Evolutionary conservation across 78 protist genomes (phyloP), one percentile per base, ranked within the genome.

Genomic region (Cavenderia fasciculata): DNA sequence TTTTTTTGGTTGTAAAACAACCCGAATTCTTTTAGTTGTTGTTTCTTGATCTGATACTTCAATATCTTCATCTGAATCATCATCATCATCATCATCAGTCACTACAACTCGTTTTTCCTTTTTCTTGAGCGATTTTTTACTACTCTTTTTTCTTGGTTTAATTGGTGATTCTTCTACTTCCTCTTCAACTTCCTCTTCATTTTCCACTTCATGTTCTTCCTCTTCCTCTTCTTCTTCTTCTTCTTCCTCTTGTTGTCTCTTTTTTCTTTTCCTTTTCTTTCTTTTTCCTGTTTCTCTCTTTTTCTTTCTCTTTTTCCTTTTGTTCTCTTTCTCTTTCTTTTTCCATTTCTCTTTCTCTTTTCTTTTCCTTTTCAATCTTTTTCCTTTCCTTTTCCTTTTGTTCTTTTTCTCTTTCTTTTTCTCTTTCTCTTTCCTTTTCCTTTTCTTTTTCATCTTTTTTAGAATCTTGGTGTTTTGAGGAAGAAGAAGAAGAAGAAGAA

Each of bases 101-200:
- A 38, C 72, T 3, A 34, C 8, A n/a, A n/a, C n/a, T n/a, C n/a
- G n/a, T n/a, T n/a, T n/a, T n/a, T n/a, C n/a, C n/a, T n/a, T n/a
- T n/a, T n/a, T n/a, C n/a, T n/a, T n/a, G n/a, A n/a, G n/a, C n/a
- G n/a, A n/a, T n/a, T n/a, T n/a, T n/a, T n/a, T n/a, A n/a, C n/a
- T n/a, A n/a, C n/a, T n/a, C n/a, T n/a, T n/a, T n/a, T n/a, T n/a
- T n/a, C n/a, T n/a, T n/a, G n/a, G n/a, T n/a, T n/a, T n/a, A n/a
- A n/a, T n/a, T 38, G 62, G 4, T 56, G 62, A 12, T 16, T 63
- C 72, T 10, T 63, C 72, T 12, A 38, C 72, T 7, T 63, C 72
- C 19, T 63, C 25, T 7, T 63, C 72, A 6, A 38, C 72, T 36
- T 63, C 47, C 10, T 63, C 72, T 4, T 63, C 72, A 3, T 7